Evolutionary conservation across 768 basidiomycete species (phyloP), one percentile per base, ranked within the genome.

Genomic region (Macrolepiota dolichaula): DNA sequence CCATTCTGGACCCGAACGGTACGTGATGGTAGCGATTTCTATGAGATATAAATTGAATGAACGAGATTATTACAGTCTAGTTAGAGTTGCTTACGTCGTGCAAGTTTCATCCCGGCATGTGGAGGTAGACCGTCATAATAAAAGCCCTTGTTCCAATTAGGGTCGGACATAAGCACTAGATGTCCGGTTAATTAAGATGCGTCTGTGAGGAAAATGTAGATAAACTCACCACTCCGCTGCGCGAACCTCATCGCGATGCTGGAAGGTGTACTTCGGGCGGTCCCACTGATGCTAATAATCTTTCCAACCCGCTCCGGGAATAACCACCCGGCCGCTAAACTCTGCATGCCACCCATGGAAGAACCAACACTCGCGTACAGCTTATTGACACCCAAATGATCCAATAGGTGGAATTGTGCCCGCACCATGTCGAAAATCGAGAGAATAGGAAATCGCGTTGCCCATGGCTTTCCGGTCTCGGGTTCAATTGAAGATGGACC

Each of bases 11-110:
- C 97, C 97, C 12, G 97, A 98, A 38, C 97, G 89, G 73, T 99
- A 99, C 0, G 97, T 98, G 69, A 99, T 97, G 2, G 97, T 99
- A 11, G 97, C 97, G 65, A 99, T 98, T 77, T 99, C 96, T 98
- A 70, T 11, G 57, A 32, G 50, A 2, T 51, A 12, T 57, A 29
- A 51, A 25, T 60, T 47, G 24, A 55, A 54, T 53, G 17, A 59
- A 52, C 50, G 32, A 36, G 11, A 11, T n/a, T 7, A 32, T 7
- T 49, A 17, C 3, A 25, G 38, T 37, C 32, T 24, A 29, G 46
- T 13, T 32, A 4, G 57, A 51, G 32, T 15, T 27, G 67, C 75
- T 55, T 68, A 97, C 96, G 97, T 65, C 97, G 85, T 27, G 97
- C 97, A 19, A 99, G 84, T 72, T 99, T 99, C 95, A 99, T 98